Base-by-base conservation (phyloP, 306 rosid species). In the Datisca glomerata region DNA sequence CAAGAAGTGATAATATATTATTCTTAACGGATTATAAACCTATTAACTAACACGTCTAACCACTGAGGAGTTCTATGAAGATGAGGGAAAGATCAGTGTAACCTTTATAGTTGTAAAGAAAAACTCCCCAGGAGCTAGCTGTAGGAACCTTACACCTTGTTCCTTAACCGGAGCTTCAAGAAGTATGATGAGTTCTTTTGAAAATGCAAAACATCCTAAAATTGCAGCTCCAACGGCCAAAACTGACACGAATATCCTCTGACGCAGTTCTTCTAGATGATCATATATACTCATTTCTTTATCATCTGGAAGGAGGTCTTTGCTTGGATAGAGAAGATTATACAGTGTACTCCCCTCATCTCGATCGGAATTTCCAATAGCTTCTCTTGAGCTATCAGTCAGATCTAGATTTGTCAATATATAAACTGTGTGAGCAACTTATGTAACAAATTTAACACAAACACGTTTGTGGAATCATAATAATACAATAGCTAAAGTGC, bases 221-320 rank as follows among this genome's bases (percentile, higher is more conserved):
- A 87, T 83, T 47, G 83, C 76, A 24, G 57, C 85, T 42, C 97
- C 97, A 25, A 87, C 89, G 0, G 83, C 94, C 15, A 75, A 46
- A 65, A 87, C 80, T 4, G 97, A 87, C 19, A 76, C 34, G 48
- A 87, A 83, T 40, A 87, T 36, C 63, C 97, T 76, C 76, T 83
- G 78, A n/a, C 97, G 89, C 33, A 87, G 76, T 75, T 87, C 97
- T 72, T 87, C 97, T n/a, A 87, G 89, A 64, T 87, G 94, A 68
- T 87, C 97, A 59, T 76, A 83, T 64, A 87, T 39, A 39, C 64
- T 83, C 97, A 87, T 87, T 65, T 87, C 97, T 63, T 72, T 83
- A 61, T 82, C 97, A 38, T 87, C 97, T 1, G 97, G 97, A 48
- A 87, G 89, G 43, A 83, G 89, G 59, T 87, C 97, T 74, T 83